Base-by-base conservation (phyloP, 768 basidiomycete species). In the Trametes cingulata region DNA sequence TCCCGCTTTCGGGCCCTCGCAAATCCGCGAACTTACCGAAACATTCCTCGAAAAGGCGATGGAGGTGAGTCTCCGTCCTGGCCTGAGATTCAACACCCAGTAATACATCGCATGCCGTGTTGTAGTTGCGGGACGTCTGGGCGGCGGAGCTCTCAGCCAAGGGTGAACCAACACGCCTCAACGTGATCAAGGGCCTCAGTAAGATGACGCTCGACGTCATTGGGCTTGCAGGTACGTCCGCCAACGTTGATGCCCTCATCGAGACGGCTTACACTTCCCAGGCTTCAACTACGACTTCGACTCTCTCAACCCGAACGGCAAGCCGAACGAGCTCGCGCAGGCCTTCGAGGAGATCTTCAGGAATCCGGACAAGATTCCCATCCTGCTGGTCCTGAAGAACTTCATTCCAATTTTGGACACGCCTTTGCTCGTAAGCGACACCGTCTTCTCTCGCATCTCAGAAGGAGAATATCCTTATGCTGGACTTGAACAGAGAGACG, bases 1-100 rank as follows among this genome's bases (percentile, higher is more conserved):
- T 63, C 86, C 86, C 20, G 85, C 85, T 0, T 89, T 89, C 63
- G 84, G 86, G 2, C 76, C 78, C 1, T 71, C 78, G 1, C 85
- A 87, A 64, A 77, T 88, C 33, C 76, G 85, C 2, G 81, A 80
- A 45, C 67, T 87, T 9, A 84, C 84, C 0, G 76, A 76, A 12
- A 81, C 83, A 15, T 87, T 88, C 61, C 62, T 85, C 2, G 76
- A 79, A 0, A 87, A 86, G 68, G 73, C 86, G 0, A 65, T 78
- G 0, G 71, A 81, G 69, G 85, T 83, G 22, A n/a, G 1, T 45
- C n/a, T 40, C 15, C 20, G 10, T 15, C 48, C 33, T 36, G 9
- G 13, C 19, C 5, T 2, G 48, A 36, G 3, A 24, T 4, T 7
- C 19, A 20, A 25, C 10, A 51, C 13, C 22, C 29, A 33, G n/a